Base-by-base conservation (phyloP, 805 yeast species). In the Nakazawaea sp. region DNA sequence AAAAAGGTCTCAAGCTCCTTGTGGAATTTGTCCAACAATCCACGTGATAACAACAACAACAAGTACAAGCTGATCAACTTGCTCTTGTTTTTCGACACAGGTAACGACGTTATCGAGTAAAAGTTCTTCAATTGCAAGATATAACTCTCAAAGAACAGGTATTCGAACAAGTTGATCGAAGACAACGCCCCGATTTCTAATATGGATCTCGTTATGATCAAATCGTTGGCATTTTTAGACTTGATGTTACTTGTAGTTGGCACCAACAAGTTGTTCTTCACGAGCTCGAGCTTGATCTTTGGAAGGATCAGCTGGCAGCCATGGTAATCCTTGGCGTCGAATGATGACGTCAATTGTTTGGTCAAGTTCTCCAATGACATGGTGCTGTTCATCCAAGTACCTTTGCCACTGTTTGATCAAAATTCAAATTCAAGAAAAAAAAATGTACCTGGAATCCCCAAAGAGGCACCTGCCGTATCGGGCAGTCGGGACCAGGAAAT, bases 111-210 rank as follows among this genome's bases (percentile, higher is more conserved):
- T 33, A 58, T 45, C 23, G 63, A 62, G 58, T 90, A 92, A 58
- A 86, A 92, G 18, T 85, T 83, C 44, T 79, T 72, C 53, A 92
- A 70, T 56, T 82, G 89, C 15, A 78, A 73, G 42, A 82, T 72
- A 56, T 73, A 77, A 50, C 80, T 80, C 46, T 81, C 80, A 52
- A 88, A 86, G n/a, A 71, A 69, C 16, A 61, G 70, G 49, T 81
- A 74, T 44, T 83, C 70, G 25, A 70, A 61, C 30, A 72, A 56
- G 47, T 81, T 80, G 43, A 92, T 76, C 34, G 89, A 72, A 13
- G 84, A 72, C 36, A 90, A 64, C 1, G 95, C 95, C 10, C 96
- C 96, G 42, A 88, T 75, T 57, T 92, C 97, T 35, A 92, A 64
- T 30, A 90, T 82, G 28, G 82, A 76, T 47, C 94, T 78, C 6